These are phyloP conservation scores for Ascomycota sp. DNA, from an alignment of 2,329 filamentous ascomycete species.

Conservation along the genomic window DNA sequence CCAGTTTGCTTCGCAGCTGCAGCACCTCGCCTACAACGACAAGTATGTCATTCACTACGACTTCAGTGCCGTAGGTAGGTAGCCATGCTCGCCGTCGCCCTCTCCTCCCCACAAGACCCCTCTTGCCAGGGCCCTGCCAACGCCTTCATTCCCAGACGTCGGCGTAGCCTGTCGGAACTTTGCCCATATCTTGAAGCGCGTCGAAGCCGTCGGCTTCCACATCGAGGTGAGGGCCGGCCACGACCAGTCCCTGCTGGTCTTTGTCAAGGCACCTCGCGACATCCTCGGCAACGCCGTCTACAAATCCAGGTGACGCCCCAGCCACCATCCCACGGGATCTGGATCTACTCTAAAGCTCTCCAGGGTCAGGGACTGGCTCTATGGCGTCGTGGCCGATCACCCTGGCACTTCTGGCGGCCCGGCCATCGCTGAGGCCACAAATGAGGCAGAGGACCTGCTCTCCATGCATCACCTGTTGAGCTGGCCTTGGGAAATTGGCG, in stretches of 20 bases:
- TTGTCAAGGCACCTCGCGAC: slow-evolving; percentile 39
- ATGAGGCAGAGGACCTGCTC: slow-evolving; percentile 45
- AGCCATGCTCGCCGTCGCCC: not conserved
- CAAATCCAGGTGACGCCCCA: slow-evolving; percentile 13
- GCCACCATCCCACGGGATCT: slow-evolving; percentile 29
- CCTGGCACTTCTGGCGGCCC: slow-evolving; percentile 28
- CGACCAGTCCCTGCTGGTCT: slow-evolving; percentile 43
- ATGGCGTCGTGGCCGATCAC: slow-evolving; percentile 41
- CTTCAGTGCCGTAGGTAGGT: slow-evolving; percentile 13
- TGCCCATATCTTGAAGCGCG: slow-evolving; percentile 28
- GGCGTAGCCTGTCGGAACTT: slow-evolving; percentile 14
- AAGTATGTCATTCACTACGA: slow-evolving; percentile 20
- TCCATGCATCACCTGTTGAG: slow-evolving; percentile 47
- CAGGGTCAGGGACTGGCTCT: slow-evolving; percentile 55
- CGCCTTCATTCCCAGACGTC: slow-evolving; percentile 7
- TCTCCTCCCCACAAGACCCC: not conserved
- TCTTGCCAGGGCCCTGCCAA: not conserved
- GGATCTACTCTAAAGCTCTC: slow-evolving; percentile 40
- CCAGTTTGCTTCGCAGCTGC: not conserved
- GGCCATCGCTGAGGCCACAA: slow-evolving; percentile 26
- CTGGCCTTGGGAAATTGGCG: slow-evolving; percentile 33
- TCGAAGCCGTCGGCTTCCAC: slow-evolving; percentile 40
- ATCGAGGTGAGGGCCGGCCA: slow-evolving; percentile 51
- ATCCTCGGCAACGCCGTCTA: slow-evolving; percentile 43
- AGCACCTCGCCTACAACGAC: slow-evolving; percentile 9